Conservation (phyloP, 176 grass and related monocot species). For the Eremochloa ophiuroides region DNA sequence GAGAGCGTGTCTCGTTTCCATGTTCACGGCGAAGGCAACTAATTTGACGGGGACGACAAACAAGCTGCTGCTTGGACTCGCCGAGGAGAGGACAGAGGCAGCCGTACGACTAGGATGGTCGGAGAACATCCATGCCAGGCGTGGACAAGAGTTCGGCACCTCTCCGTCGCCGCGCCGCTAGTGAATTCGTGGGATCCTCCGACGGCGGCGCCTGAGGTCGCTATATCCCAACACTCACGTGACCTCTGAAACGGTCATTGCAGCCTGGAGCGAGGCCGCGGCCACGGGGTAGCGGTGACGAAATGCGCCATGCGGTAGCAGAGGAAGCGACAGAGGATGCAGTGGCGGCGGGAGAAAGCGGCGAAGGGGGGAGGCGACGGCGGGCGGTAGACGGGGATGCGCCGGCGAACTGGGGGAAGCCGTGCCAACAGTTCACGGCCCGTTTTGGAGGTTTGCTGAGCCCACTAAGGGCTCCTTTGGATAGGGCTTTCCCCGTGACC, state of each 20-base stretch:
- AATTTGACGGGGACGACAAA: neutral
- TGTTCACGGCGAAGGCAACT: neutral
- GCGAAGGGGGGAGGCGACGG: neutral
- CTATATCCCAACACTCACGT: neutral
- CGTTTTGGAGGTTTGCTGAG: no score
- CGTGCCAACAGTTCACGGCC: no score
- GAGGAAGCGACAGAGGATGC: neutral
- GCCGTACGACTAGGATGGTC: neutral
- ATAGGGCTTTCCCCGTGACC: no score
- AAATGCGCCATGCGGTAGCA: neutral
- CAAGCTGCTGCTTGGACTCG: neutral
- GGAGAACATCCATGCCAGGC: neutral
- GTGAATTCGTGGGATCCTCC: neutral
- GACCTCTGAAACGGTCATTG: no score
- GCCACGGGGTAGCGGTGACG: neutral
- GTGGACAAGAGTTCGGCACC: neutral
- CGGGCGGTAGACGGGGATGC: neutral
- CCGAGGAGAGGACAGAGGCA: neutral
- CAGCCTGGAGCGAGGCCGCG: neutral
- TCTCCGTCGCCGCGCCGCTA: neutral
- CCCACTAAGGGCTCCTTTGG: no score
- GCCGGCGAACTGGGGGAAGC: no score
- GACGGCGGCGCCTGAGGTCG: neutral
- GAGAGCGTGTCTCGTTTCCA: neutral
- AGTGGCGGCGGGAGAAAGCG: neutral